phyloP scores from a whole-genome alignment of 2,329 filamentous ascomycete genomes.

The Seiridium unicorne region DNA sequence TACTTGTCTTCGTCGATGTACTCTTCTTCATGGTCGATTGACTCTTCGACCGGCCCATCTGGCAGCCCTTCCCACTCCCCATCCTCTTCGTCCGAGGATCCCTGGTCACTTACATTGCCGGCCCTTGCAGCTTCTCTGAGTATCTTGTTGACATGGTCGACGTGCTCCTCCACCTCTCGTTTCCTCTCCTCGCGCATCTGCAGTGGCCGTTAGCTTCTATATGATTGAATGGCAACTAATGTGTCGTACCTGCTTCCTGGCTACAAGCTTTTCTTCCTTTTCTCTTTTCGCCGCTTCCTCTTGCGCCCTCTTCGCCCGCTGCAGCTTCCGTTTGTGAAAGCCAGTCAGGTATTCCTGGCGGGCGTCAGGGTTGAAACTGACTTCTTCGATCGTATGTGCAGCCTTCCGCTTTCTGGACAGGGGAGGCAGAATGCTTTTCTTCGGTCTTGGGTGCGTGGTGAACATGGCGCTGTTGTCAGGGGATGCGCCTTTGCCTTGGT shows the following conservation, averaged over 20 bases:
- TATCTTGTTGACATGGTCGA: slow-evolving; percentile 71
- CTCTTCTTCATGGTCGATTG: slow-evolving; percentile 81
- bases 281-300: slow-evolving; percentile 76
- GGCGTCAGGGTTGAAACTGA: slow-evolving; percentile 78
- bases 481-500: neutral
- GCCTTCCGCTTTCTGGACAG: slow-evolving; percentile 67
- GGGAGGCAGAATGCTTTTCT: slow-evolving; percentile 56
- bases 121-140: slow-evolving; percentile 60
- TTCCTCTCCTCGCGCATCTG: slow-evolving; percentile 83
- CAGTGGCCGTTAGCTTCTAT: neutral
- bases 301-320: slow-evolving; percentile 80
- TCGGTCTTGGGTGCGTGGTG: slow-evolving; percentile 52
- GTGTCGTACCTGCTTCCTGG: slow-evolving; percentile 69
- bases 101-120: slow-evolving; percentile 33
- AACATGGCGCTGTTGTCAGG: slow-evolving; percentile 38
- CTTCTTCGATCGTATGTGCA: slow-evolving; percentile 66
- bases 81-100: slow-evolving; percentile 24
- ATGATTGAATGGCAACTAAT: neutral
- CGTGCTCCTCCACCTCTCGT: slow-evolving; percentile 77
- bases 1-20: slow-evolving; percentile 96
- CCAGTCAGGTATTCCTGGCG: slow-evolving; percentile 88
- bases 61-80: slow-evolving; percentile 65
- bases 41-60: slow-evolving; percentile 42
- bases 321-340: slow-evolving; percentile 93
- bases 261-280: slow-evolving; percentile 70